A percentile compares a stretch with the other conserved stretches of the same genome.
phyloP scores from a whole-genome alignment of 2,329 filamentous ascomycete species.

The Verticillium alfalfae region DNA sequence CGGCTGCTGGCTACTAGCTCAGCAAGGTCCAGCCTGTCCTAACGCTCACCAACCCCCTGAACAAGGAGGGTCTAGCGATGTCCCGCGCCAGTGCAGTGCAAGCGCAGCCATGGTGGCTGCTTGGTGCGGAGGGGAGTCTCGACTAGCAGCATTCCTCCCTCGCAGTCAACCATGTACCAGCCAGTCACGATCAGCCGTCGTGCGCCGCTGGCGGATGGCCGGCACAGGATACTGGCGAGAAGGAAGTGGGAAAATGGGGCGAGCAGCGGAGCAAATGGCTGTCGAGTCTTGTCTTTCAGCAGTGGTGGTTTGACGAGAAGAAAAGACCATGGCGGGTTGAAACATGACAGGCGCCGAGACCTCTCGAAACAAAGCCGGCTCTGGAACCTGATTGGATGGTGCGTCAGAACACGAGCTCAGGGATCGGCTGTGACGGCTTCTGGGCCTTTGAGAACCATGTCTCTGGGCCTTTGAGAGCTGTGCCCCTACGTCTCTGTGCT shows the following conservation, averaged over 20 bases:
- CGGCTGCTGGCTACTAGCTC: not conserved
- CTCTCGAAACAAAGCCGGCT: not conserved
- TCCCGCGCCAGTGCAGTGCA: not conserved
- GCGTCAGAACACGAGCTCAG: not conserved
- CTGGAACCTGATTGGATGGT: not conserved
- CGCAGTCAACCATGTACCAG: not conserved
- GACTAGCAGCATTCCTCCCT: not conserved
- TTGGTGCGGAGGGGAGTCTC: not conserved
- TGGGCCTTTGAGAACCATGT: not conserved
- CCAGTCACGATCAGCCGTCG: not conserved
- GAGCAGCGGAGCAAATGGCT: not conserved
- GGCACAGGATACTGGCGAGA: not conserved
- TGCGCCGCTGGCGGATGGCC: not conserved
- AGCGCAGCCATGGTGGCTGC: not conserved
- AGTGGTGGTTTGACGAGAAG: not conserved
- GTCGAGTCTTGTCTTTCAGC: not conserved
- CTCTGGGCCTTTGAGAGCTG: not conserved
- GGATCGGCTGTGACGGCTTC: not conserved
- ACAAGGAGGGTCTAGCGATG: not conserved
- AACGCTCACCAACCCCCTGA: not conserved
- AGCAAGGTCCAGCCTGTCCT: not conserved
- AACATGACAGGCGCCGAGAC: not conserved
- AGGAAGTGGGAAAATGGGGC: not conserved
- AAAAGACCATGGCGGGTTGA: not conserved
- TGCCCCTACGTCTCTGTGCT: no score